Evolutionary conservation across 73 alveolate genomes (phyloP).

Genomic region (Paramecium caudatum): DNA sequence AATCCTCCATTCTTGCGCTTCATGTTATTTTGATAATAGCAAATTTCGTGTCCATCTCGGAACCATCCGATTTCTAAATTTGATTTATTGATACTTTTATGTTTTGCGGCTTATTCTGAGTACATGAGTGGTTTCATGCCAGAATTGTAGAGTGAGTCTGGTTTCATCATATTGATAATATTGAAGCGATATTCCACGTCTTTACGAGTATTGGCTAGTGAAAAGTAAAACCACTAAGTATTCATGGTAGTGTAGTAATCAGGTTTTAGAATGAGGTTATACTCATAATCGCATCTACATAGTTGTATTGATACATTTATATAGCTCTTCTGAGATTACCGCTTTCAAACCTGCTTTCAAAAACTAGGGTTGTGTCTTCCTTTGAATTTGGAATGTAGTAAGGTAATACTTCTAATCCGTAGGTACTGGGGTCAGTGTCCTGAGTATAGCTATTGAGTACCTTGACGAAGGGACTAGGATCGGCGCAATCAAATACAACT

Average conservation of each 20-base stretch:
- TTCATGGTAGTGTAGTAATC: constrained; percentile 99
- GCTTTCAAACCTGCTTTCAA: constrained; percentile 99
- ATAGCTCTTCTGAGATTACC: constrained; percentile 97
- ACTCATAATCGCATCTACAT: constrained; percentile 89
- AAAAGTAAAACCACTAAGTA: constrained; percentile 99
- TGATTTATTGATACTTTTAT: constrained; percentile 76
- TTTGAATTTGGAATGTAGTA: constrained; percentile 80
- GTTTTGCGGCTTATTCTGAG: constrained; percentile 86
- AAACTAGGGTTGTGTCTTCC: constrained; percentile 93
- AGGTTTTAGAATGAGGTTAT: constrained; percentile 97
- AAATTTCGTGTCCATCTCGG: constrained; percentile 92
- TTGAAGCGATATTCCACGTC: constrained; percentile 97
- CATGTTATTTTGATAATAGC: constrained; percentile 92
- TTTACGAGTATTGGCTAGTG: constrained; percentile 95
- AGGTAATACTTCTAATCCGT: constrained; percentile 79
- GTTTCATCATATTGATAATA: constrained; percentile 99
- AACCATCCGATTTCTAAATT: constrained; percentile 89
- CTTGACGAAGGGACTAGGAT: constrained; percentile 63
- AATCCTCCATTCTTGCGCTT: constrained; percentile 92
- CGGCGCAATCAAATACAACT: constrained; percentile 74
- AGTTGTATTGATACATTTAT: constrained; percentile 75
- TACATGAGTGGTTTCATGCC: constrained; percentile 97
- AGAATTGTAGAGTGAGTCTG: constrained; percentile 95
- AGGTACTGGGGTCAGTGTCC: constrained; percentile 69
- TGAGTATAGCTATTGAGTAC: background rate